A percentile compares a stretch with the other conserved stretches of the same genome.
phyloP scores from a whole-genome alignment of 2,329 filamentous ascomycete species.

The Macrophomina pseudophaseolina region DNA sequence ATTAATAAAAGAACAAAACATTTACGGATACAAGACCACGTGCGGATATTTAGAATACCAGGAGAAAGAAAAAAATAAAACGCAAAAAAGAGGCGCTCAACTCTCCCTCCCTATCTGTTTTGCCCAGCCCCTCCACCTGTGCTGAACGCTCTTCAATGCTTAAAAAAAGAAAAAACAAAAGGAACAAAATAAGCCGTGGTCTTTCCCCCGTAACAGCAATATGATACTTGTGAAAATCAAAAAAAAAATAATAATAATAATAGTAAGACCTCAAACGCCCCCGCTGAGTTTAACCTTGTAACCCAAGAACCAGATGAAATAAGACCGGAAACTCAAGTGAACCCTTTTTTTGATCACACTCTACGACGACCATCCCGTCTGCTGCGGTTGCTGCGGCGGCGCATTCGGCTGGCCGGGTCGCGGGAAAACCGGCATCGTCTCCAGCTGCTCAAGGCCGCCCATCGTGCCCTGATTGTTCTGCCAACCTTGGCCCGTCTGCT shows the following conservation, averaged over 20 bases:
- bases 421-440: slow-evolving; percentile 85
- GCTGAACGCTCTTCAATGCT: not conserved
- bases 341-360: not conserved
- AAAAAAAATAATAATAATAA: not conserved
- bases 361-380: slow-evolving; percentile 23
- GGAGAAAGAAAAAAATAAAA: not conserved
- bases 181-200: not conserved
- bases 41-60: not conserved
- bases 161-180: not conserved
- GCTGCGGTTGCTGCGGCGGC: slow-evolving; percentile 13
- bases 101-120: not conserved
- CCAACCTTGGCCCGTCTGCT: slow-evolving; percentile 86
- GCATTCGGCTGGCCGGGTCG: slow-evolving; percentile 45
- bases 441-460: slow-evolving; percentile 77
- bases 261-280: slow-evolving; percentile 13
- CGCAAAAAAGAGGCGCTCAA: not conserved
- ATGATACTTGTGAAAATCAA: not conserved
- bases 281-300: slow-evolving; percentile 19
- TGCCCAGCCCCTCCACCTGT: not conserved
- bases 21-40: slow-evolving; percentile 5
- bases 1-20: not conserved
- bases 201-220: slow-evolving; percentile 3
- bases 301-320: not conserved
- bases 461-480: slow-evolving; percentile 82
- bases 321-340: not conserved